Evolutionary conservation across 495 filamentous ascomycete genomes (phyloP), one percentile per base, ranked within the genome.

Genomic region (Penicillium argentinense): DNA sequence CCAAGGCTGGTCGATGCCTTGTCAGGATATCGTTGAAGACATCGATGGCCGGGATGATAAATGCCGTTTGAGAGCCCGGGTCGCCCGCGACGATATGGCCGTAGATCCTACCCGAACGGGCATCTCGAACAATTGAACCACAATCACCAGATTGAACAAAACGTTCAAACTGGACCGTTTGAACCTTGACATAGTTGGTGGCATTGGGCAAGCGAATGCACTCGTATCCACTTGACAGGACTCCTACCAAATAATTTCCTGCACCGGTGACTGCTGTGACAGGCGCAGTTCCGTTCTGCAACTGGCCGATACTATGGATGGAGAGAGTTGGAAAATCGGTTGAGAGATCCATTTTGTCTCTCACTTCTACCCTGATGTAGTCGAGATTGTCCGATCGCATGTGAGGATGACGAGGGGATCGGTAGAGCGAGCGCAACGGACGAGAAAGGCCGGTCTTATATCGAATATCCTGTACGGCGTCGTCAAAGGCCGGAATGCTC

Each of bases 71-170:
- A 12, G 37, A 39, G 1, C 1, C 19, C 14, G 37, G 2, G n/a
- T 39, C 37, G 3, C 37, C 37, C 14, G 37, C 37, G 0, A 39
- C 12, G 12, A 39, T 39, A 4, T 39, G 37, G 8, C 37, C 37
- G 9, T 39, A 39, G 11, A 39, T 39, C 12, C 21, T 39, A 3
- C 37, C 37, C 1, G 37, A 22, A 1, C 12, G 12, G 7, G 19
- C 37, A n/a, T 39, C 37, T 39, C 37, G 37, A 24, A 39, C 37
- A 1, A 39, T 24, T 5, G 37, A 39, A 12, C 37, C 37, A 2
- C 9, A 39, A 12, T 39, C 37, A 7, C 37, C 37, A 3, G 1
- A 22, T 19, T 39, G 37, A 6, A 39, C 3, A 9, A 12, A 24
- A 12, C 37, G 3, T 12, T 24, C 19, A 7, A 39, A 39, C 8